Evolutionary conservation across 331 rosid species (phyloP).

Genomic region (Malus hybrid): DNA sequence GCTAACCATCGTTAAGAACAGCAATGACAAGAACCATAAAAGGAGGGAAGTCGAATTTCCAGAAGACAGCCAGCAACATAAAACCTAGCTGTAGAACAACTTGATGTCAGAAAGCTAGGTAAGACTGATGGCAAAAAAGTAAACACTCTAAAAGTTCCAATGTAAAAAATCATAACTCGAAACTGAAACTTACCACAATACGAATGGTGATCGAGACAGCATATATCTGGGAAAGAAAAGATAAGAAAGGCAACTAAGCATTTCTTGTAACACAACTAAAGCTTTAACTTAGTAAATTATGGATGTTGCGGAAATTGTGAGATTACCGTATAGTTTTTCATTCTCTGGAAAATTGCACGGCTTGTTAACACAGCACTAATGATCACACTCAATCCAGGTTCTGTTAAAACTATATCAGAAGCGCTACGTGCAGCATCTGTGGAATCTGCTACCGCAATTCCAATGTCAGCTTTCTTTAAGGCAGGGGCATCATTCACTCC

Average conservation of each 20-base stretch:
- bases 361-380: slow-evolving; percentile 74
- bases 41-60: slow-evolving; percentile 75
- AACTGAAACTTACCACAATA: slow-evolving; percentile 48
- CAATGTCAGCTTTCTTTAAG: slow-evolving; percentile 41
- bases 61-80: slow-evolving; percentile 51
- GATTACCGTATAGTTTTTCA: slow-evolving; percentile 72
- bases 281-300: not conserved
- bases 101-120: not conserved
- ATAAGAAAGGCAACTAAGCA: not conserved
- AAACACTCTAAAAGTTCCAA: not conserved
- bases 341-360: slow-evolving; percentile 70
- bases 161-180: not conserved
- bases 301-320: not conserved
- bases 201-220: slow-evolving; percentile 78
- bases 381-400: slow-evolving; percentile 78
- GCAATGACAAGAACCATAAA: slow-evolving; percentile 82
- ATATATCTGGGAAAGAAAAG: slow-evolving; percentile 46
- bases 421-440: slow-evolving; percentile 81
- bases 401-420: slow-evolving; percentile 76
- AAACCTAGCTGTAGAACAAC: slow-evolving; percentile 53
- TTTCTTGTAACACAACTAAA: not conserved
- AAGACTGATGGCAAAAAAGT: not conserved
- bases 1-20: slow-evolving; percentile 68
- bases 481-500: slow-evolving; percentile 84
- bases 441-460: slow-evolving; percentile 72